Percentiles rank a stretch among this genome's conserved stretches.
These are phyloP conservation scores for Corrigiola litoralis DNA, from an alignment of 179 eudicot species.

Conservation along the genomic window DNA sequence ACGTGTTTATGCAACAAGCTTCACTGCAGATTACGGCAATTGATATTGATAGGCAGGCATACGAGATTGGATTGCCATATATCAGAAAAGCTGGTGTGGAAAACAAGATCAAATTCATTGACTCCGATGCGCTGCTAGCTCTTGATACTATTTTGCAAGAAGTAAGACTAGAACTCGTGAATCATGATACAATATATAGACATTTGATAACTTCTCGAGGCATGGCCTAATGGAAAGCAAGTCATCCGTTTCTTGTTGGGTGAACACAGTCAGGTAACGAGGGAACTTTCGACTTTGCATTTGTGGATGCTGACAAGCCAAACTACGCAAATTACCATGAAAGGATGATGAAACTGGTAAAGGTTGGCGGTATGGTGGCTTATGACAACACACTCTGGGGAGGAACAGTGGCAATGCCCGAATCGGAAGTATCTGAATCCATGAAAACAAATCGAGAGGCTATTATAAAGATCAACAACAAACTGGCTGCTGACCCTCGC, in stretches of 20 bases:
- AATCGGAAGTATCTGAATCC: conserved; percentile 28
- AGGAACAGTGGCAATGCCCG: conserved; percentile 49
- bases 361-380: conserved; percentile 43
- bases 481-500: conserved; percentile 48
- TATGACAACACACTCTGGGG: conserved; percentile 67
- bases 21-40: conserved; percentile 39
- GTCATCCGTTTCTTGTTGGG: not conserved
- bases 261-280: conserved; percentile 35
- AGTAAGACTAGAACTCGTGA: no score
- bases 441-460: conserved; percentile 15
- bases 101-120: conserved; percentile 42
- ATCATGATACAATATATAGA: no score
- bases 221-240: no score
- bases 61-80: conserved; percentile 43
- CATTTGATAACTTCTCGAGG: no score
- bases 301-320: conserved; percentile 56
- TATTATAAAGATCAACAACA: conserved; percentile 36
- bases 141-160: conserved; percentile 39
- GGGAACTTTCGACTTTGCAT: conserved; percentile 54
- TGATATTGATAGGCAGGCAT: conserved; percentile 35
- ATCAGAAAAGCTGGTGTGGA: conserved; percentile 44
- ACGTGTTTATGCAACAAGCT: no score
- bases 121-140: conserved; percentile 32
- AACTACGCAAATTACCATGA: conserved; percentile 48
- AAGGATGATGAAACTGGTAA: conserved; percentile 39